Conservation (phyloP, 441 rosid genomes). For the Isatis lusitanica region DNA sequence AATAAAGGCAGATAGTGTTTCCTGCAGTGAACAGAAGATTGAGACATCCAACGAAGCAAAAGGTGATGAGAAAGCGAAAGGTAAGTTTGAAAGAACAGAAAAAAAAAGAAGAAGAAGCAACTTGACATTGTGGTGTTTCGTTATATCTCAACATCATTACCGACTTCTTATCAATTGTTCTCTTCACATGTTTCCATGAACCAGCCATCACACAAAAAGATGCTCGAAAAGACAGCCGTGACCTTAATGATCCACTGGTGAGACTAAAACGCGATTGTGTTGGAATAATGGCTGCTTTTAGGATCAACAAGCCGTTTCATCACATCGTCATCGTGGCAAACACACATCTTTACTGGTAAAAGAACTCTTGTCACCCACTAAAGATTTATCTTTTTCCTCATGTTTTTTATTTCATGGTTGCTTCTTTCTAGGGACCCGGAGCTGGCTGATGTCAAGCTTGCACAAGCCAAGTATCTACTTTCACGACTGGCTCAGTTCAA, state of each 20-base stretch:
- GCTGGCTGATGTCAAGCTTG: slow-evolving; percentile 91
- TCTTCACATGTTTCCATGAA: slow-evolving; percentile 31
- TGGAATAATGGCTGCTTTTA: slow-evolving; percentile 89
- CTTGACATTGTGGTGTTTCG: slow-evolving; percentile 5
- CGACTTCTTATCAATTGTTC: background rate
- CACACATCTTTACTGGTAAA: slow-evolving; percentile 86
- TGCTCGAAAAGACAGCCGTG: slow-evolving; percentile 50
- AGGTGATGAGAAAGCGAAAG: slow-evolving; percentile 42
- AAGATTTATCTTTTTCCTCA: slow-evolving; percentile 3
- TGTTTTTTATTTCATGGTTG: slow-evolving; percentile 1
- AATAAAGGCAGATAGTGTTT: slow-evolving; percentile 41
- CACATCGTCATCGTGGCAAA: slow-evolving; percentile 75
- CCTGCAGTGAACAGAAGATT: slow-evolving; percentile 36
- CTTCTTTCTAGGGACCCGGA: slow-evolving; percentile 75
- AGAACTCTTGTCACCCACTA: slow-evolving; percentile 4
- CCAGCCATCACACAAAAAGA: slow-evolving; percentile 24
- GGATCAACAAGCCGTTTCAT: slow-evolving; percentile 55
- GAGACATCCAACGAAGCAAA: slow-evolving; percentile 35
- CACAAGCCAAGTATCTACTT: slow-evolving; percentile 84
- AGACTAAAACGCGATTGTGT: slow-evolving; percentile 90
- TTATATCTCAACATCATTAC: slow-evolving; percentile 43
- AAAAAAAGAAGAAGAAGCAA: background rate
- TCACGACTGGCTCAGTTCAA: slow-evolving; percentile 68
- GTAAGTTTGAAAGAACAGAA: slow-evolving; percentile 24
- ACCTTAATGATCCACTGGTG: slow-evolving; percentile 73